Base-by-base conservation (phyloP, 495 filamentous ascomycete genomes). In the Emericellopsis terricola region DNA sequence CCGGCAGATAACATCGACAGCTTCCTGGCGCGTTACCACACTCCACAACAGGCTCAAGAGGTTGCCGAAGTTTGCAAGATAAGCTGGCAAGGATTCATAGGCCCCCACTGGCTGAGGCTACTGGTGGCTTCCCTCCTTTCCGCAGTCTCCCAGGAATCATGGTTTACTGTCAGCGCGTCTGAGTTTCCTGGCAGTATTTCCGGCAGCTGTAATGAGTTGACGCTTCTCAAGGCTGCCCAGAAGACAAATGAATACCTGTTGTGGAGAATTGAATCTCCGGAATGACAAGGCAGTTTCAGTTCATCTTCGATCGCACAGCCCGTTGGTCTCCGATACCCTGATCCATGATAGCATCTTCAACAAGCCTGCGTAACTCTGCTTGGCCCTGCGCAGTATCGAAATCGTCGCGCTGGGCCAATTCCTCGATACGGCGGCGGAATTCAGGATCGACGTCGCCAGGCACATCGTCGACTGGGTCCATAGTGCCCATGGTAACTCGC, bases 11-110 rank as follows among this genome's bases (percentile, higher is more conserved):
- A 59, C 11, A 68, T 93, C 30, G 82, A 96, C 49, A 62, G 83
- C 1, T 87, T 78, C 44, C 60, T 97, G 9, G 74, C 74, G 36
- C 72, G 78, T n/a, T 97, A 94, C 50, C 47, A 57, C n/a, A 60
- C 76, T 5, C 80, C 78, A 10, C 59, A 59, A 1, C 45, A 49
- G 3, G 39, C 42, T 31, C 11, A 32, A 28, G 27, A 37, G 27
- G 27, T 41, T 15, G 37, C 39, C 36, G 49, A 51, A 26, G 13
- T 68, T 10, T 61, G 64, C 42, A 66, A 59, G 39, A 41, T 71
- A 36, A 65, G 55, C 40, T 71, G 65, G 65, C 53, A 56, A 38
- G 67, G 67, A 4, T 68, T 69, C 33, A 36, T 69, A 8, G 32
- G 62, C 2, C 51, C 67, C 17, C 47, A 45, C 3, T 69, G 67